phyloP scores from a whole-genome alignment of 805 yeast species.

The Maudiozyma serrabonitensis region DNA sequence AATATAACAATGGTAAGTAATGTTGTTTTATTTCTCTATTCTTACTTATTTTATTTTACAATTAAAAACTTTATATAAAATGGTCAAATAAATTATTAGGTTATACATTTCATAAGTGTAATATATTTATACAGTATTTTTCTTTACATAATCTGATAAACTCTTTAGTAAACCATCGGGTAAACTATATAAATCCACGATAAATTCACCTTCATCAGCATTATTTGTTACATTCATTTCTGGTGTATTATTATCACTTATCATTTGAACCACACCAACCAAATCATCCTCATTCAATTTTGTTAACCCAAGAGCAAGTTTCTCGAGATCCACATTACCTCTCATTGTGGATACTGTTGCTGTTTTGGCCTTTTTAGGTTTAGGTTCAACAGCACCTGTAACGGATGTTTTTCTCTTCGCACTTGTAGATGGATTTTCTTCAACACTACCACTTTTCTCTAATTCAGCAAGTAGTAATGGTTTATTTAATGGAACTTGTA shows the following conservation, averaged over 20 bases:
- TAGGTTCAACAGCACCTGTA: slow-evolving; percentile 24
- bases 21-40: too few relatives aligned
- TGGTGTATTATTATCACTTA: slow-evolving; percentile 87
- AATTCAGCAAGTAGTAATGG: slow-evolving; percentile 63
- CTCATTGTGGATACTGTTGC: slow-evolving; percentile 39
- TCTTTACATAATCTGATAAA: slow-evolving; percentile 89
- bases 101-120: too few relatives aligned
- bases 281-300: slow-evolving; percentile 86
- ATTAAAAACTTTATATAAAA: too few relatives aligned
- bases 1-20: too few relatives aligned
- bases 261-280: slow-evolving; percentile 94
- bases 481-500: slow-evolving; percentile 68
- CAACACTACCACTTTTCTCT: slow-evolving; percentile 76
- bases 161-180: slow-evolving; percentile 88
- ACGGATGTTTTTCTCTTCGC: slow-evolving; percentile 18
- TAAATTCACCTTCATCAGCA: slow-evolving; percentile 93
- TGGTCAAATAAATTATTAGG: too few relatives aligned
- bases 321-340: slow-evolving; percentile 78
- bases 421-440: slow-evolving; percentile 31
- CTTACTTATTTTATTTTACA: too few relatives aligned
- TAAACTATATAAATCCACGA: slow-evolving; percentile 88
- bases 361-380: slow-evolving; percentile 43
- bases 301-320: slow-evolving; percentile 80
- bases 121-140: slow-evolving; percentile 36
- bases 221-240: slow-evolving; percentile 96